Evolutionary conservation across 2,329 filamentous ascomycete genomes (phyloP).

Genomic region (Drechslera avenae): DNA sequence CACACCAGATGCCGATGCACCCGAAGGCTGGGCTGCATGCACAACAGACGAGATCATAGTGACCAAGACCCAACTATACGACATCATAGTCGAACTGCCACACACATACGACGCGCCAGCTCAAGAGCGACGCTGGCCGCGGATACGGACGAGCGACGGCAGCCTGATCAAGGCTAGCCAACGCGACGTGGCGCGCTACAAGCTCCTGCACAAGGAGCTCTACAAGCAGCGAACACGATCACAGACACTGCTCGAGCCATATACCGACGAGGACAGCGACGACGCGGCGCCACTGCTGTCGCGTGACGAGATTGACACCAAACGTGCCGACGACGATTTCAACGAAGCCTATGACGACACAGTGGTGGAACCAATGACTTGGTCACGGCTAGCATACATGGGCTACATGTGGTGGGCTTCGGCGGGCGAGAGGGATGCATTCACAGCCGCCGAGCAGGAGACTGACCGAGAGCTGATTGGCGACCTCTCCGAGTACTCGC

Average conservation of each 20-base stretch:
- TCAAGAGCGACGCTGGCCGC: slow-evolving; percentile 72
- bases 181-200: slow-evolving; percentile 79
- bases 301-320: slow-evolving; percentile 30
- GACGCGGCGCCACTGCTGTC: slow-evolving; percentile 30
- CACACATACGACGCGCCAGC: slow-evolving; percentile 60
- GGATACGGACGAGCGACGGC: slow-evolving; percentile 68
- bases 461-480: slow-evolving; percentile 54
- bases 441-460: slow-evolving; percentile 60
- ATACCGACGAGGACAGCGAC: slow-evolving; percentile 29
- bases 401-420: slow-evolving; percentile 92
- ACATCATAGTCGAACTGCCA: slow-evolving; percentile 85
- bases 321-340: slow-evolving; percentile 41
- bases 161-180: slow-evolving; percentile 81
- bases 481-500: slow-evolving; percentile 52
- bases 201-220: slow-evolving; percentile 43
- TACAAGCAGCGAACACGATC: slow-evolving; percentile 39
- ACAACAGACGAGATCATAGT: slow-evolving; percentile 93
- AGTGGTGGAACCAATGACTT: slow-evolving; percentile 62
- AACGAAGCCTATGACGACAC: slow-evolving; percentile 46
- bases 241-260: slow-evolving; percentile 25
- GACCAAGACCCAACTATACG: slow-evolving; percentile 85
- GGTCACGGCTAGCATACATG: slow-evolving; percentile 77
- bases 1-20: slow-evolving; percentile 49
- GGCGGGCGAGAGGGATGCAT: slow-evolving; percentile 71
- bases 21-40: slow-evolving; percentile 84